Evolutionary conservation across 495 filamentous ascomycete genomes (phyloP).

Genomic region (Xylaria venustula): DNA sequence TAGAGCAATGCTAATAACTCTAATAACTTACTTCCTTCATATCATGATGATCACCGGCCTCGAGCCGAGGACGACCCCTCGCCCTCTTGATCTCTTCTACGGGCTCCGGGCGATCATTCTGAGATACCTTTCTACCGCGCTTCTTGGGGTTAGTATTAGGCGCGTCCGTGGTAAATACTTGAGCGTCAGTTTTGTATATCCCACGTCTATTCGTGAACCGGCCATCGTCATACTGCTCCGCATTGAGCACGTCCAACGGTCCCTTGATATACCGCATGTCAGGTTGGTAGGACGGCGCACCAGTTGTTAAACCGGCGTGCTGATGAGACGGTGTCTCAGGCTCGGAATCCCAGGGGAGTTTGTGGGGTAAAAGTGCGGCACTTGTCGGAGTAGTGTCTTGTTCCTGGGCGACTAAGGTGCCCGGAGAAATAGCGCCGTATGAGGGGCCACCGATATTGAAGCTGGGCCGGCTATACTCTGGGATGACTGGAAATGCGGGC

Average conservation of each 20-base stretch:
- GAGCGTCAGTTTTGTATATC: conserved; percentile 19
- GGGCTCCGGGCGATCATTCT: conserved; percentile 19
- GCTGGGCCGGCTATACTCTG: background rate
- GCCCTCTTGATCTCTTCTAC: conserved; percentile 51
- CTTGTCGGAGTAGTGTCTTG: background rate
- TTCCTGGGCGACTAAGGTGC: background rate
- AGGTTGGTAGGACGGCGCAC: background rate
- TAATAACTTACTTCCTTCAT: conserved; percentile 12
- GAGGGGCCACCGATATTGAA: conserved; percentile 3
- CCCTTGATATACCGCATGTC: conserved; percentile 35
- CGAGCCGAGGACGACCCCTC: conserved; percentile 67
- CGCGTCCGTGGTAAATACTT: conserved; percentile 1
- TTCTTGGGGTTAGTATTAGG: conserved; percentile 18
- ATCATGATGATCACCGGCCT: conserved; percentile 60
- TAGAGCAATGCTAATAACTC: background rate
- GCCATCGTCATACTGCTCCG: conserved; percentile 46
- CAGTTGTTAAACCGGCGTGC: background rate
- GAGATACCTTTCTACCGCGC: conserved; percentile 26
- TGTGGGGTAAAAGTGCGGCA: background rate
- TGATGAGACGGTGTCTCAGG: background rate
- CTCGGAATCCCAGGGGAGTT: background rate
- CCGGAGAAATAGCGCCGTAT: background rate
- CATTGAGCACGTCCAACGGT: conserved; percentile 47
- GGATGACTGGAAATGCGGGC: background rate
- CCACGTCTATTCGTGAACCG: conserved; percentile 12